Conservation (phyloP, 768 basidiomycete genomes). For the Filobasidium floriforme region DNA sequence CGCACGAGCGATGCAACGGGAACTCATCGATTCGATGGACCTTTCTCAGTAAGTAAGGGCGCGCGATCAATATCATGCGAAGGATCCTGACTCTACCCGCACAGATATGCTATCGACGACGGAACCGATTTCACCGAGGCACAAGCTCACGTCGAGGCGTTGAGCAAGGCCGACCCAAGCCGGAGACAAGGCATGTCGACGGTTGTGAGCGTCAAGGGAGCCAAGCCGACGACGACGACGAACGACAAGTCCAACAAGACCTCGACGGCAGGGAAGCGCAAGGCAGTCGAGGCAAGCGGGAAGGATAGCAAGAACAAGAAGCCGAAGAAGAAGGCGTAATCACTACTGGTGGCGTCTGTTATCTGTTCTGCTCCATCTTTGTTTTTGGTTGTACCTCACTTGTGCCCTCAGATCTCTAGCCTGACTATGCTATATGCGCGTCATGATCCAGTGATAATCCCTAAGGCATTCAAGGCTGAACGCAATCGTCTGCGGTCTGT, state of each 20-base stretch:
- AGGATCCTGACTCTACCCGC: constrained; percentile 5
- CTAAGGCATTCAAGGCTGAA: too few species aligned
- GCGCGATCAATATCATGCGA: constrained; percentile 2
- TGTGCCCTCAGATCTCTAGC: not conserved
- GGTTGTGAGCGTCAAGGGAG: constrained; percentile 66
- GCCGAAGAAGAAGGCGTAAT: constrained; percentile 20
- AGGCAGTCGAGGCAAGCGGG: constrained; percentile 36
- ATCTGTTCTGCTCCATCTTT: not conserved
- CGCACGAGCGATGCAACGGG: constrained; percentile 57
- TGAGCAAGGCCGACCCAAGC: constrained; percentile 45
- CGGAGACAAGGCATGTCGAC: constrained; percentile 53
- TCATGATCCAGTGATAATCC: too few species aligned
- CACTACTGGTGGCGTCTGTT: too few species aligned
- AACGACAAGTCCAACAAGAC: constrained; percentile 49
- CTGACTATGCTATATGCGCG: not conserved
- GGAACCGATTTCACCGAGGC: constrained; percentile 67
- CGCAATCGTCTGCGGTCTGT: too few species aligned
- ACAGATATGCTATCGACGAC: constrained; percentile 58
- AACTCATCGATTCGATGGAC: constrained; percentile 81
- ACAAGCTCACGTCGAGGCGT: constrained; percentile 60
- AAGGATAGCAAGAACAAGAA: constrained; percentile 30
- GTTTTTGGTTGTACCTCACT: not conserved
- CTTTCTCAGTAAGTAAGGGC: constrained; percentile 64
- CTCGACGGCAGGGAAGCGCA: constrained; percentile 36
- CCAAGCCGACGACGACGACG: constrained; percentile 50